Conservation (phyloP, 805 yeast genomes). For the Kazachstania africana region DNA sequence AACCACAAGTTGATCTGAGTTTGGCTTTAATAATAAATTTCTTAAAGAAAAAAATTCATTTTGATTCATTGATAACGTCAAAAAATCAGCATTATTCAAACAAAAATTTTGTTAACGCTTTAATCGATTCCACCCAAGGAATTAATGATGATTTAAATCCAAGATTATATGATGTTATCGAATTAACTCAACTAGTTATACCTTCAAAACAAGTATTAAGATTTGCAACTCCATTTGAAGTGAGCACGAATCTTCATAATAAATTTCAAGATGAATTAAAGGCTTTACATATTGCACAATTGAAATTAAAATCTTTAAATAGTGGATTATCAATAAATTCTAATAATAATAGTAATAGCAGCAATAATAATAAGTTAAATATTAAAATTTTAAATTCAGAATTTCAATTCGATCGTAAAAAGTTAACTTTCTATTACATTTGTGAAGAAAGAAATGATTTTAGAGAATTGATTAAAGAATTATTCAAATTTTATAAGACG, state of each 20-base stretch:
- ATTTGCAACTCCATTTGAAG: conserved; percentile 65
- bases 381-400: conserved; percentile 64
- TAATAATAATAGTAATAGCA: conserved; percentile 5
- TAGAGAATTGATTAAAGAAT: conserved; percentile 59
- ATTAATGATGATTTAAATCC: conserved; percentile 19
- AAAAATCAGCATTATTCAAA: conserved; percentile 23
- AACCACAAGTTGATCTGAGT: conserved; percentile 50
- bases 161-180: conserved; percentile 32
- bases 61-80: conserved; percentile 25
- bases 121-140: conserved; percentile 18
- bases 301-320: conserved; percentile 35
- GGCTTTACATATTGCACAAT: conserved; percentile 55
- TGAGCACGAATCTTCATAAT: conserved; percentile 41
- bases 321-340: conserved; percentile 8
- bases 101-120: conserved; percentile 16
- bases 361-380: conserved; percentile 20
- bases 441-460: conserved; percentile 61
- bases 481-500: conserved; percentile 66
- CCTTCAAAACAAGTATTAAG: conserved; percentile 71
- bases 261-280: conserved; percentile 64
- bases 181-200: conserved; percentile 40
- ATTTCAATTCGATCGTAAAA: conserved; percentile 72
- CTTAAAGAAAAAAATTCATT: conserved; percentile 60
- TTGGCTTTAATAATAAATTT: conserved; percentile 64
- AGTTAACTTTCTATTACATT: conserved; percentile 59